These are phyloP conservation scores for Sphaerulina populicola DNA, from an alignment of 2,329 filamentous ascomycete genomes.

Conservation along the genomic window DNA sequence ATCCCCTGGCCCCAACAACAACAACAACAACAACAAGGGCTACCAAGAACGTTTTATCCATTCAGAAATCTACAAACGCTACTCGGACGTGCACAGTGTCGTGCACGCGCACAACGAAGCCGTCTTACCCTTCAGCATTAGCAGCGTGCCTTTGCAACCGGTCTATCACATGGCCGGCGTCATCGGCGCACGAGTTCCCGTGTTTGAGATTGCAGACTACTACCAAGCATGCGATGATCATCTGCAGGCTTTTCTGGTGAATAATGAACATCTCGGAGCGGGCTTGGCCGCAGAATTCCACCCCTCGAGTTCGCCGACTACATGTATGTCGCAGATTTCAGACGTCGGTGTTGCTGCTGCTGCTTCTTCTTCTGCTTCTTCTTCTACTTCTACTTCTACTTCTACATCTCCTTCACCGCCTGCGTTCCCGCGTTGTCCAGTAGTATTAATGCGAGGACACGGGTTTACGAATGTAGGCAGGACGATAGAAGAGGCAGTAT, in stretches of 20 bases:
- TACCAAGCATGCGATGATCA: conserved; percentile 28
- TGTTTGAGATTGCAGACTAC: conserved; percentile 31
- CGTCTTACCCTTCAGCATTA: conserved; percentile 39
- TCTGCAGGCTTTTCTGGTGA: conserved; percentile 31
- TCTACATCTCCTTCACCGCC: conserved; percentile 5
- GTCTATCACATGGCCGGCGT: conserved; percentile 40
- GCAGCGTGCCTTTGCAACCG: conserved; percentile 37
- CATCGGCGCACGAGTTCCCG: conserved; percentile 24
- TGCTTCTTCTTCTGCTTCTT: background rate
- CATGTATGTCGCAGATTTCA: conserved; percentile 19
- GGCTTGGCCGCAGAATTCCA: conserved; percentile 31
- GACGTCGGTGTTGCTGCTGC: conserved; percentile 28
- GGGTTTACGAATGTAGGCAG: conserved; percentile 40
- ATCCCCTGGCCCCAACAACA: conserved; percentile 20
- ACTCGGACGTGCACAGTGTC: conserved; percentile 38
- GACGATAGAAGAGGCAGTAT: conserved; percentile 40
- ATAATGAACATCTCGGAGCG: conserved; percentile 29
- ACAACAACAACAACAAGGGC: no score
- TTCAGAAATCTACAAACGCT: conserved; percentile 39
- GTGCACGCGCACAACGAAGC: conserved; percentile 39
- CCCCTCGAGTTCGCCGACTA: no score
- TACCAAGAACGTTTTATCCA: conserved; percentile 42
- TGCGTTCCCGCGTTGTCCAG: conserved; percentile 22
- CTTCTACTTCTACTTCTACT: no score
- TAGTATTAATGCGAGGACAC: conserved; percentile 38